Conservation (phyloP, 768 basidiomycete species). For the Kwoniella shandongensis region DNA sequence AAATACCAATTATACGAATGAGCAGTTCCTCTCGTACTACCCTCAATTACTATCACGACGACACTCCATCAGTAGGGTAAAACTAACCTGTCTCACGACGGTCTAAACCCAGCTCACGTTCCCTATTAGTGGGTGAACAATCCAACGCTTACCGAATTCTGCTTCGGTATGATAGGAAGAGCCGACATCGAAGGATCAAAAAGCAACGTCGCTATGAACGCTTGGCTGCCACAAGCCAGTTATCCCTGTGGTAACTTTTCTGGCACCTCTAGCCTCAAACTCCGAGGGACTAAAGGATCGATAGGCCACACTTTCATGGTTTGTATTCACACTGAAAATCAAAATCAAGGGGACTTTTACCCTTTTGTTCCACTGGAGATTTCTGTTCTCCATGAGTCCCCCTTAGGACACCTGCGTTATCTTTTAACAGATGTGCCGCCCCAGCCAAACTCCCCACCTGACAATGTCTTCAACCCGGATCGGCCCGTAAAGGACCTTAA, state of each 20-base stretch:
- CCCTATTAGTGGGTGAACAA: slow-evolving; percentile 79
- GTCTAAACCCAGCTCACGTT: slow-evolving; percentile 71
- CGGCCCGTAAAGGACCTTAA: slow-evolving; percentile 63
- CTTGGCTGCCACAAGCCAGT: slow-evolving; percentile 79
- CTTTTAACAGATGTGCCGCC: slow-evolving; percentile 77
- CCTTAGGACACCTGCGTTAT: slow-evolving; percentile 79
- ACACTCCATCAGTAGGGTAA: slow-evolving; percentile 79
- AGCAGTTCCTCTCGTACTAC: slow-evolving; percentile 81
- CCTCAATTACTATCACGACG: slow-evolving; percentile 73
- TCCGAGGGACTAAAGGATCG: slow-evolving; percentile 77
- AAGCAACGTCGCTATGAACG: slow-evolving; percentile 80
- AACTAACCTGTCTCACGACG: slow-evolving; percentile 80
- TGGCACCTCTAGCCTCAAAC: slow-evolving; percentile 78
- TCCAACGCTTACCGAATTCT: slow-evolving; percentile 78
- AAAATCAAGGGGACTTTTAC: slow-evolving; percentile 78
- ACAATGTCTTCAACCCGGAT: slow-evolving; percentile 74
- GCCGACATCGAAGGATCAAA: slow-evolving; percentile 79
- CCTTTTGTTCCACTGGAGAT: slow-evolving; percentile 77
- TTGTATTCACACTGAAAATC: slow-evolving; percentile 79
- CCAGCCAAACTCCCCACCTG: slow-evolving; percentile 81
- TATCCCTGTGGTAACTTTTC: slow-evolving; percentile 78
- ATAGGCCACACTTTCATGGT: slow-evolving; percentile 81
- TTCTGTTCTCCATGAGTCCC: slow-evolving; percentile 77
- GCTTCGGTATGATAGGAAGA: slow-evolving; percentile 79
- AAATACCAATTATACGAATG: slow-evolving; percentile 81